Evolutionary conservation across 768 basidiomycete species (phyloP).

Genomic region (Tricholoma matsutake): DNA sequence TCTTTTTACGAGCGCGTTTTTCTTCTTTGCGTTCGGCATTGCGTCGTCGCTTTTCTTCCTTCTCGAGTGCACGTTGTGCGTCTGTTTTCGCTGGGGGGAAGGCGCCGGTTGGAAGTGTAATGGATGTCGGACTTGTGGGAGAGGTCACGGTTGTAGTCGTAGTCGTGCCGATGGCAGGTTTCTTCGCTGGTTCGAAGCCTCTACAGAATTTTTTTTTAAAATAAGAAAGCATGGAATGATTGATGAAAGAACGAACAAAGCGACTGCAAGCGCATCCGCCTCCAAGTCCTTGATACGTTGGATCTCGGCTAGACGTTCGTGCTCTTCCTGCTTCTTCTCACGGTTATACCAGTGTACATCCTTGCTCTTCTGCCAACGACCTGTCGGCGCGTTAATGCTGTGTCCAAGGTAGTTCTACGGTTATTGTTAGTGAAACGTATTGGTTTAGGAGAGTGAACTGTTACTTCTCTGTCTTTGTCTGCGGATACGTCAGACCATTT

Average conservation of each 20-base stretch:
- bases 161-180: slow-evolving; percentile 24
- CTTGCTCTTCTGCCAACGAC: slow-evolving; percentile 97
- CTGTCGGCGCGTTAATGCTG: slow-evolving; percentile 91
- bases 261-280: slow-evolving; percentile 80
- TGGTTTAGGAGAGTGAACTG: neutral
- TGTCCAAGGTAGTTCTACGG: slow-evolving; percentile 90
- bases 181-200: slow-evolving; percentile 65
- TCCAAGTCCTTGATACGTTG: slow-evolving; percentile 82
- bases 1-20: slow-evolving; percentile 49
- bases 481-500: slow-evolving; percentile 89
- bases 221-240: neutral
- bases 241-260: slow-evolving; percentile 50
- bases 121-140: slow-evolving; percentile 9
- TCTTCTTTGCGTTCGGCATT: slow-evolving; percentile 60
- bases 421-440: neutral
- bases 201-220: slow-evolving; percentile 41
- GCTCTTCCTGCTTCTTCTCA: slow-evolving; percentile 42
- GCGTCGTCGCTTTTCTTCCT: slow-evolving; percentile 48
- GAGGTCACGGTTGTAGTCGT: slow-evolving; percentile 19
- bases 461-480: slow-evolving; percentile 90
- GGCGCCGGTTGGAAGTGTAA: slow-evolving; percentile 6
- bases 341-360: slow-evolving; percentile 95
- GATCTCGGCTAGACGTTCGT: slow-evolving; percentile 69
- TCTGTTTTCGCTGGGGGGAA: slow-evolving; percentile 20
- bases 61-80: slow-evolving; percentile 30